Percentiles rank a stretch among this genome's conserved stretches.
Evolutionary conservation across 208 protist genomes (phyloP).

Genomic region (Perkinsela sp.): DNA sequence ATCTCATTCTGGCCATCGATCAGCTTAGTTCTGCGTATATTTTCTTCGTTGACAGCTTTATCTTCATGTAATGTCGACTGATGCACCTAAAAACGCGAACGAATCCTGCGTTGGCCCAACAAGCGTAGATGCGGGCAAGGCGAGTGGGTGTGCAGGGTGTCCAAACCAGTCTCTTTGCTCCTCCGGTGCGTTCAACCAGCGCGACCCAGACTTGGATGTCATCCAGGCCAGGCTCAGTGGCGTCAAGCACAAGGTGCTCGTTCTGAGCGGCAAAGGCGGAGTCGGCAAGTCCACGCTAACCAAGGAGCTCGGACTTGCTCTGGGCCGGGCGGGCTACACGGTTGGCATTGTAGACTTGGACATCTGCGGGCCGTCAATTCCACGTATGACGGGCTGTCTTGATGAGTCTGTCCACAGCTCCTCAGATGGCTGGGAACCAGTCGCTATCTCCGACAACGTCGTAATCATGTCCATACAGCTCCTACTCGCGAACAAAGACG

Average conservation of each 20-base stretch:
- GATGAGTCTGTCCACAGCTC: constrained; percentile 68
- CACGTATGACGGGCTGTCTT: constrained; percentile 39
- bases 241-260: constrained; percentile 52
- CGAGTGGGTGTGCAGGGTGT: constrained; percentile 80
- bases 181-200: constrained; percentile 45
- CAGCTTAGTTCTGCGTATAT: no score
- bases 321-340: constrained; percentile 24
- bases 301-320: constrained; percentile 52
- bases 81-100: constrained; percentile 7
- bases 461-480: constrained; percentile 92
- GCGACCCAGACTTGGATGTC: constrained; percentile 60
- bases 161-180: constrained; percentile 86
- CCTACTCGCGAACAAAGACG: constrained; percentile 73
- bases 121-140: constrained; percentile 71
- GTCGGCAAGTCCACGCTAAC: constrained; percentile 78
- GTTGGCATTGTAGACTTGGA: constrained; percentile 98
- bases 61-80: no score
- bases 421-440: constrained; percentile 67
- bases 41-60: no score
- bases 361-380: constrained; percentile 91
- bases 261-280: constrained; percentile 68
- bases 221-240: constrained; percentile 33
- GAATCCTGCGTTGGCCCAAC: constrained; percentile 76
- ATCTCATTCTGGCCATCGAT: no score
- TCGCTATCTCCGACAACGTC: constrained; percentile 81